These are phyloP conservation scores for Thelephora ganbajun DNA, from an alignment of 768 basidiomycete genomes.

Conservation along the genomic window DNA sequence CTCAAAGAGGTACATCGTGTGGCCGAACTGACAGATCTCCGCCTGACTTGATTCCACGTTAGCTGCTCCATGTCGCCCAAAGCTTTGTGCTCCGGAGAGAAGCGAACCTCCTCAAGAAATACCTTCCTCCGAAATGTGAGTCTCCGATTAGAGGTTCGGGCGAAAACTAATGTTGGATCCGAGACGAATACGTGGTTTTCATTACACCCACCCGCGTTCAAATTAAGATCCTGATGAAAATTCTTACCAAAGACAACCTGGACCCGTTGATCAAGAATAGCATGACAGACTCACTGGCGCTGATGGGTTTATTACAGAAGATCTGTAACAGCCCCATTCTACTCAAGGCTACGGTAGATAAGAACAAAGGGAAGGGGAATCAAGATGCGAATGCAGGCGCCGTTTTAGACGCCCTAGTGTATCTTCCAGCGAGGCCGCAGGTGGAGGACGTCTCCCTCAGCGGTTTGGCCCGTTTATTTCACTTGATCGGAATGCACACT, in stretches of 20 bases:
- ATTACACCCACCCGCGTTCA: constrained; percentile 80
- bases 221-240: constrained; percentile 57
- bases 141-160: neutral
- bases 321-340: constrained; percentile 88
- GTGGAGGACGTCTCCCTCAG: constrained; percentile 68
- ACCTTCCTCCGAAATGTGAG: constrained; percentile 86
- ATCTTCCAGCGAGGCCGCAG: constrained; percentile 45
- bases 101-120: constrained; percentile 65
- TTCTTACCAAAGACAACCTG: constrained; percentile 60
- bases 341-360: constrained; percentile 65
- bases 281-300: constrained; percentile 62
- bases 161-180: neutral
- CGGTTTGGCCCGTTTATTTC: constrained; percentile 31
- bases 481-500: neutral
- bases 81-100: constrained; percentile 89
- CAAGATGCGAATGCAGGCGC: constrained; percentile 29
- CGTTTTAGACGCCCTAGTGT: constrained; percentile 42
- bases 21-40: neutral
- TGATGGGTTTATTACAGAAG: constrained; percentile 76
- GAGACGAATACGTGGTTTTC: constrained; percentile 99
- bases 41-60: constrained; percentile 1
- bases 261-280: constrained; percentile 55
- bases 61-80: constrained; percentile 64
- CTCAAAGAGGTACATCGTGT: constrained; percentile 46
- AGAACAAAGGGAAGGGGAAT: constrained; percentile 28